Evolutionary conservation across 345 rosid species (phyloP).

Genomic region (Pistacia vera): DNA sequence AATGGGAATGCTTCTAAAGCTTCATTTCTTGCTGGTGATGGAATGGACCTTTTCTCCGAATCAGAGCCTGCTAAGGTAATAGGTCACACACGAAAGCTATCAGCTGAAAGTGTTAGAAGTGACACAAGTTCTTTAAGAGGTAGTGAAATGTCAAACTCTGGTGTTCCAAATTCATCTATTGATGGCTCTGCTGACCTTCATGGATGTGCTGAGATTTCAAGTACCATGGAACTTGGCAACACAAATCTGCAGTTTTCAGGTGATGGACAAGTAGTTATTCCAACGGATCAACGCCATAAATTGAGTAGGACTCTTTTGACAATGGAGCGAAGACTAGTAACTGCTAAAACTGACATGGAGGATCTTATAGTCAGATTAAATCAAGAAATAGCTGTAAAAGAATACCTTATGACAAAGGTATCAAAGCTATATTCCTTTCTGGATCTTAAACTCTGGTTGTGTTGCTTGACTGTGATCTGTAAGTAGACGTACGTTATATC

Average conservation of each 20-base stretch:
- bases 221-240: constrained; percentile 42
- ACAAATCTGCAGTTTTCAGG: constrained; percentile 42
- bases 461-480: constrained; percentile 8
- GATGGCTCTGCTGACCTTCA: constrained; percentile 61
- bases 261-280: constrained; percentile 71
- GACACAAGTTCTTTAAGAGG: constrained; percentile 69
- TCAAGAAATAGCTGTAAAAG: constrained; percentile 90
- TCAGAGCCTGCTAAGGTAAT: constrained; percentile 49
- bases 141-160: constrained; percentile 66
- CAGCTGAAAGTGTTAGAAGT: constrained; percentile 72
- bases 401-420: constrained; percentile 89
- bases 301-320: constrained; percentile 73
- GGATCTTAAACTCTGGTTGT: not conserved
- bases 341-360: constrained; percentile 96
- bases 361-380: constrained; percentile 88
- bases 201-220: constrained; percentile 50
- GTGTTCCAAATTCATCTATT: constrained; percentile 58
- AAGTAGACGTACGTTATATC: not conserved
- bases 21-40: constrained; percentile 48
- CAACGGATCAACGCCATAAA: constrained; percentile 79
- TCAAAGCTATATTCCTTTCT: constrained; percentile 17
- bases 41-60: constrained; percentile 65
- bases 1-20: constrained; percentile 63
- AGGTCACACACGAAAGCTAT: constrained; percentile 66
- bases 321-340: constrained; percentile 75